Conservation (phyloP, 805 yeast genomes). For the Suhomyces pyralidae region DNA sequence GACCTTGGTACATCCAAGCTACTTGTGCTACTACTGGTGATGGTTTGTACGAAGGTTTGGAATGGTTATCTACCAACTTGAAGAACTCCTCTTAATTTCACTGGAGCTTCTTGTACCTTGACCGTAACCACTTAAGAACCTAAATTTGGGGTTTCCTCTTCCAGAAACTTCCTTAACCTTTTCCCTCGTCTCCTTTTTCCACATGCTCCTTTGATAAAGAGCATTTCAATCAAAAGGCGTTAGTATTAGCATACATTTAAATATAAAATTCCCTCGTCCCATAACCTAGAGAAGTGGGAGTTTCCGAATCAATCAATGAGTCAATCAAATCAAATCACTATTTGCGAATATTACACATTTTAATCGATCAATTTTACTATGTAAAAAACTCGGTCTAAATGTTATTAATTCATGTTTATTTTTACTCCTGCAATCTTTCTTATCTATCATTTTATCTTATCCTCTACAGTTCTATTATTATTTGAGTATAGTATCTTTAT, state of each 20-base stretch:
- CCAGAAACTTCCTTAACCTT: neutral
- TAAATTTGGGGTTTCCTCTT: neutral
- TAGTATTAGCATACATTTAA: slow-evolving; percentile 5
- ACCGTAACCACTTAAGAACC: neutral
- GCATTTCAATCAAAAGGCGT: slow-evolving; percentile 2
- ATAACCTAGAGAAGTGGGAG: neutral
- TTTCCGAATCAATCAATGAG: slow-evolving; percentile 1
- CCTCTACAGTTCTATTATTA: slow-evolving; percentile 7
- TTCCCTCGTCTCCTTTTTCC: neutral
- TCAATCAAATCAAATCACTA: neutral
- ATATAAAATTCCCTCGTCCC: slow-evolving; percentile 2
- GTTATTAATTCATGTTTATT: neutral
- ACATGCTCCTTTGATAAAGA: neutral
- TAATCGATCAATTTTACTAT: neutral
- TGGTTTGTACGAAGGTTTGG: slow-evolving; percentile 38
- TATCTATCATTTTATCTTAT: slow-evolving; percentile 1
- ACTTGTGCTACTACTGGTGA: slow-evolving; percentile 94
- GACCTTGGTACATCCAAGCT: slow-evolving; percentile 99
- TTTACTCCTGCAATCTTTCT: neutral
- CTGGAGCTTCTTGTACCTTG: neutral
- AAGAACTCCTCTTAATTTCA: slow-evolving; percentile 19
- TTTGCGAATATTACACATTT: neutral
- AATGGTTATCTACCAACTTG: slow-evolving; percentile 36
- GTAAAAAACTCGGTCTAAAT: slow-evolving; percentile 1
- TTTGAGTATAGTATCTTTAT: neutral